Base-by-base conservation (phyloP, 2,329 filamentous ascomycete species). In the Paraphaeosphaeria sporulosa region DNA sequence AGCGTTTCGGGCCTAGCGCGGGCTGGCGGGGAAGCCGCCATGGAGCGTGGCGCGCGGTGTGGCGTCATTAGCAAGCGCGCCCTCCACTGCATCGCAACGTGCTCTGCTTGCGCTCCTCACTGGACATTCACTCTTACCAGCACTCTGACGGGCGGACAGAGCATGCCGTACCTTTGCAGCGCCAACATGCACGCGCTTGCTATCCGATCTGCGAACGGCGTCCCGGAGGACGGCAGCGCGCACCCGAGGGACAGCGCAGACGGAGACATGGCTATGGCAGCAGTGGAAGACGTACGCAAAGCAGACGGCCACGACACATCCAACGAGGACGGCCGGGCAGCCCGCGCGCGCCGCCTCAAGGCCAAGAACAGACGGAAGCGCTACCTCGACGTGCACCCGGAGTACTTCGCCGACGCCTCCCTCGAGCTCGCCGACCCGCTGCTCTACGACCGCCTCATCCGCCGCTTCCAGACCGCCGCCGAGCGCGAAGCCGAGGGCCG, bases 371-470 rank as follows among this genome's bases (percentile, higher is more conserved):
- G 93, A 53, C 86, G 93, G 15, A 89, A 91, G 66, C 88, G 89
- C 69, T 96, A 93, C 72, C 83, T 96, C 25, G 86, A 89, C 62
- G 81, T 86, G 4, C 86, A 94, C 72, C 89, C 90, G 2, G 85
- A 87, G 56, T 96, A 96, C 79, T 90, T 94, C 73, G 78, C 79
- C 49, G 80, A 81, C 54, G 68, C 84, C 49, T 83, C 84, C 57
- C 85, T 89, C 61, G 88, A 90, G 77, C 83, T 89, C 67, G 87
- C 85, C 75, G 85, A 95, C 78, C 92, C 93, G 0, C 81, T 94
- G 9, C 85, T 96, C 34, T 96, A 96, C 81, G 91, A 96, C 76
- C 86, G 87, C 55, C 84, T 96, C 25, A 86, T 97, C 61, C 88
- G 92, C 55, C 87, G 87, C 54, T 94, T 93, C 75, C 91, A 94